phyloP scores from a whole-genome alignment of 1,139 yeast species.

The Hyphopichia buzzinii region DNA sequence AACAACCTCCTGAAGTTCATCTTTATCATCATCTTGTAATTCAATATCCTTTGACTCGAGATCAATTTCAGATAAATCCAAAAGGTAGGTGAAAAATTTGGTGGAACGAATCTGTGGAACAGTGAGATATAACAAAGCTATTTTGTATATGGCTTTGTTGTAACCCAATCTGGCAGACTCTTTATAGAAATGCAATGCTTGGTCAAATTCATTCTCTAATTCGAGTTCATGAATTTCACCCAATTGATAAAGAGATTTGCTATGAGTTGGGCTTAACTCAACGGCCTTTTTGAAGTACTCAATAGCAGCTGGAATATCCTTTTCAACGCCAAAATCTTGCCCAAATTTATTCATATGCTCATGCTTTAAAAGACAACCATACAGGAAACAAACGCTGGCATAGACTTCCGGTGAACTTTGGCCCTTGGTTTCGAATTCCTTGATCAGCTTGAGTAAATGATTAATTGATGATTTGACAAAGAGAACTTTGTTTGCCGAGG shows the following conservation, averaged over 20 bases:
- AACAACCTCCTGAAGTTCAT: slow-evolving; percentile 42
- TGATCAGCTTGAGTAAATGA: slow-evolving; percentile 38
- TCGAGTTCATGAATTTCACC: slow-evolving; percentile 44
- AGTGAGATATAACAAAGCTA: slow-evolving; percentile 39
- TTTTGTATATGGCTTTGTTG: slow-evolving; percentile 43
- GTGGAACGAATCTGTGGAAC: slow-evolving; percentile 34
- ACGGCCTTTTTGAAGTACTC: slow-evolving; percentile 34
- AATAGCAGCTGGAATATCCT: slow-evolving; percentile 29
- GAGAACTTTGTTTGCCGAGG: slow-evolving; percentile 30
- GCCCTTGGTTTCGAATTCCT: slow-evolving; percentile 30
- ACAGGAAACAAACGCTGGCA: slow-evolving; percentile 33
- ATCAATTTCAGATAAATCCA: slow-evolving; percentile 38
- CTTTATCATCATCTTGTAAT: slow-evolving; percentile 38
- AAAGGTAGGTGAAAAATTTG: slow-evolving; percentile 36
- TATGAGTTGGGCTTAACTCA: slow-evolving; percentile 30
- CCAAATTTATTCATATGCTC: slow-evolving; percentile 30
- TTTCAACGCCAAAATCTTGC: slow-evolving; percentile 39
- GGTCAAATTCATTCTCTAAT: slow-evolving; percentile 26
- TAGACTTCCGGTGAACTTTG: slow-evolving; percentile 22
- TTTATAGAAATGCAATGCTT: slow-evolving; percentile 36
- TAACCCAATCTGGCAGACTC: slow-evolving; percentile 43
- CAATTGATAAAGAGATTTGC: slow-evolving; percentile 36
- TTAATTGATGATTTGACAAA: slow-evolving; percentile 42
- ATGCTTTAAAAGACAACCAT: slow-evolving; percentile 40
- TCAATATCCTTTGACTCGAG: slow-evolving; percentile 32